A percentile compares a stretch with the other conserved stretches of the same genome.
phyloP scores from a whole-genome alignment of 768 basidiomycete species.

The Leucocoprinus leucothites region DNA sequence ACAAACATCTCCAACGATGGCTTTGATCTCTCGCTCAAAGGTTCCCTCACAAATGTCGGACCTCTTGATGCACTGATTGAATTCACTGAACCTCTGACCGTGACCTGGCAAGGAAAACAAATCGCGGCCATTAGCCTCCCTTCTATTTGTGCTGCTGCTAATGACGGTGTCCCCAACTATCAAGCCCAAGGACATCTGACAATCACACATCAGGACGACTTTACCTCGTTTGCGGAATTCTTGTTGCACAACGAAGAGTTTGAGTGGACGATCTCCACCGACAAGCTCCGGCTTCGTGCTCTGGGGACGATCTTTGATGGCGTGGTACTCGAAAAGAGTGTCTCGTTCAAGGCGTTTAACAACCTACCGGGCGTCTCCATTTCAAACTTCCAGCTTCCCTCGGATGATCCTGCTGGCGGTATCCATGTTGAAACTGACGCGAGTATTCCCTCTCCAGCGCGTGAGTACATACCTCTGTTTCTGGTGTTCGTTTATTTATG shows the following conservation, averaged over 20 bases:
- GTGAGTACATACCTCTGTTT: conserved; percentile 35
- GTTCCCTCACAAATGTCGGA: conserved; percentile 59
- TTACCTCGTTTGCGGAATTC: conserved; percentile 64
- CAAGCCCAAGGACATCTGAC: conserved; percentile 45
- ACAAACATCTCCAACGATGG: conserved; percentile 57
- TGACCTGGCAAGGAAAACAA: conserved; percentile 58
- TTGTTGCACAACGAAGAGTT: conserved; percentile 63
- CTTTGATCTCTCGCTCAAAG: conserved; percentile 58
- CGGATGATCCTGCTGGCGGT: conserved; percentile 64
- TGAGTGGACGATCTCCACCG: conserved; percentile 67
- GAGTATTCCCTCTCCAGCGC: conserved; percentile 60
- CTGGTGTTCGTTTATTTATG: conserved; percentile 13
- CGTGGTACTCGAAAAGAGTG: conserved; percentile 54
- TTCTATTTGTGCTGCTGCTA: conserved; percentile 65
- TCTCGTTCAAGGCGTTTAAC: conserved; percentile 70
- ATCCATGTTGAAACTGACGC: conserved; percentile 70
- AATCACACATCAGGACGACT: conserved; percentile 53
- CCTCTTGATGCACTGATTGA: conserved; percentile 69
- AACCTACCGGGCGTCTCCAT: conserved; percentile 68
- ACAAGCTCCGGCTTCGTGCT: conserved; percentile 59
- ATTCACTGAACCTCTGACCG: conserved; percentile 61
- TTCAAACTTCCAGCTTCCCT: conserved; percentile 66
- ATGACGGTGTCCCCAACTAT: conserved; percentile 65
- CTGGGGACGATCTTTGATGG: conserved; percentile 69
- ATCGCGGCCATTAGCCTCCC: conserved; percentile 67